Evolutionary conservation across 2,329 filamentous ascomycete species (phyloP), one percentile per base, ranked within the genome.

Genomic region (Beauveria caledonica): DNA sequence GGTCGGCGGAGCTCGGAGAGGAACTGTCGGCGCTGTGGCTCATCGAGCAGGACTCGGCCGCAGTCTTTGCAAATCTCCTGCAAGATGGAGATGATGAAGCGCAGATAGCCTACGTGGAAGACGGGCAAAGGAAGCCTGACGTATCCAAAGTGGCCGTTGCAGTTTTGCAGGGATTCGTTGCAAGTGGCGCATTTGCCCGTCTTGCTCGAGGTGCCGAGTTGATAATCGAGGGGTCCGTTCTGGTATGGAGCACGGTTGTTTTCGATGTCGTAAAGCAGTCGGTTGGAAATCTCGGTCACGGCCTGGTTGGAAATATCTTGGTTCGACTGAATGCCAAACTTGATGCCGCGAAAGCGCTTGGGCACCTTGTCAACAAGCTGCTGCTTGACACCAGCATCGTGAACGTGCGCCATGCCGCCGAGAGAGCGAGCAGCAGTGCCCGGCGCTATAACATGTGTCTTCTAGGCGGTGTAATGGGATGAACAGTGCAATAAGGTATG

Each of bases 51-150:
- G 7, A 97, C 88, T 63, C 84, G 84, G 25, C 90, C 90, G 71
- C 94, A 99, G 70, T 92, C 75, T 70, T 96, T 99, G 86, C 94
- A 99, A 65, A 99, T 95, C 69, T 94, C 89, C 72, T 97, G 92
- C 25, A 99, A 80, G 60, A 96, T 92, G 49, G 87, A 87, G 70
- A 96, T 93, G 64, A 94, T 91, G 72, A 95, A 92, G 71, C 92
- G 94, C 68, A 99, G 84, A 71, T 97, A 99, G 42, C 94, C 94
- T 65, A 97, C 92, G 71, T 99, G 94, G 70, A 97, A 97, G 48
- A 89, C 91, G 4, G 94, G 94, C 56, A 99, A 79, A 1, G 93
- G 90, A 15, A 99, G 83, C 68, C 90, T 86, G 68, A 99, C 89
- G 74, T 97, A 88, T 51, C 94, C 94, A 70, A 97, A 99, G 74